phyloP scores from a whole-genome alignment of 768 basidiomycete genomes.

The Phaeolepiota aurea region DNA sequence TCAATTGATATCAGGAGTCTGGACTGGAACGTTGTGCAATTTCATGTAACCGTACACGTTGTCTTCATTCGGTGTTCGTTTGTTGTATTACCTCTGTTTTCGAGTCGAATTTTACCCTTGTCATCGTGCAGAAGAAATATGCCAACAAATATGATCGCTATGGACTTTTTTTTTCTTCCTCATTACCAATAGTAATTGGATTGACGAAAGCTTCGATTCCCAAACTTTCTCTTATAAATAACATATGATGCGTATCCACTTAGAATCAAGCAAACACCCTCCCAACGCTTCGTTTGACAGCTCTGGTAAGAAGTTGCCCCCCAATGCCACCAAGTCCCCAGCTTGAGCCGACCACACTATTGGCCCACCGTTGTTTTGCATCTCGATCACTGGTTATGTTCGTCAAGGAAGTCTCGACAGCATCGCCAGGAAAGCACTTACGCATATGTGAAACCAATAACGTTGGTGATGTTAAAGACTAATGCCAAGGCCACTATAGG shows the following conservation, averaged over 20 bases:
- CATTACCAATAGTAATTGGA: no score
- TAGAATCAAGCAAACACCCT: slow-evolving; percentile 50
- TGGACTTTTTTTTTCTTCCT: no score
- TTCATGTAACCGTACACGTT: neutral
- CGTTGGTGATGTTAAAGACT: slow-evolving; percentile 94
- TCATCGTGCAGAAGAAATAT: neutral
- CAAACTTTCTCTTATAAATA: no score
- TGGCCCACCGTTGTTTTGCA: slow-evolving; percentile 89
- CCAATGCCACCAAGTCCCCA: slow-evolving; percentile 79
- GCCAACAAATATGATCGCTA: neutral
- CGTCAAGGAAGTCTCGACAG: slow-evolving; percentile 5
- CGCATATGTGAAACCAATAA: slow-evolving; percentile 96
- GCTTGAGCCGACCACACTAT: slow-evolving; percentile 53
- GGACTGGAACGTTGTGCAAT: neutral
- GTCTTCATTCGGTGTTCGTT: neutral
- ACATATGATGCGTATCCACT: no score
- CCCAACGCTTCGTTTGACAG: slow-evolving; percentile 76
- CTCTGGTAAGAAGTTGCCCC: slow-evolving; percentile 74
- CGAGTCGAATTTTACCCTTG: neutral
- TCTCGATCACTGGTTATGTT: slow-evolving; percentile 64
- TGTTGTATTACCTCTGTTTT: neutral
- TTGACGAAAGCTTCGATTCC: no score
- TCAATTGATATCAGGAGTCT: neutral
- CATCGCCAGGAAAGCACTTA: slow-evolving; percentile 25
- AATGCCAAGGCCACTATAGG: slow-evolving; percentile 92